A percentile compares a stretch with the other conserved stretches of the same genome.
These are phyloP conservation scores for Glebionis coronaria DNA, from an alignment of 129 eudicot species.

Conservation along the genomic window DNA sequence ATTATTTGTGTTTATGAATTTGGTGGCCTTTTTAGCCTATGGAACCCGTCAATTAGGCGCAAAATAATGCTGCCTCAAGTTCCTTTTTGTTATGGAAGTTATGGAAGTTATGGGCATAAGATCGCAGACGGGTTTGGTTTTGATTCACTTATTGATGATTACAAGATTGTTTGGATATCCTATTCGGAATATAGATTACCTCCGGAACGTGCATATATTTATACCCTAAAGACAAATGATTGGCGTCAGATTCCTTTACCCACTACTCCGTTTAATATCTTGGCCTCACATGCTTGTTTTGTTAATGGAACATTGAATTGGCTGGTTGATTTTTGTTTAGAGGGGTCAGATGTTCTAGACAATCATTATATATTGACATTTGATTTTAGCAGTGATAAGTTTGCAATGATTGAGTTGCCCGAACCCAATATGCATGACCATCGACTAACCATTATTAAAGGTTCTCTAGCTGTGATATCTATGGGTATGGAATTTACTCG, in stretches of 20 bases:
- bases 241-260: slow-evolving; percentile 8
- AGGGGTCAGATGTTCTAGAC: not conserved
- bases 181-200: not conserved
- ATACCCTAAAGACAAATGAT: not conserved
- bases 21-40: not conserved
- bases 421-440: not conserved
- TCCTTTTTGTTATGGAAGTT: not conserved
- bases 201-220: not conserved
- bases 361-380: slow-evolving; percentile 4
- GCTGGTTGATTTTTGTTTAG: not conserved
- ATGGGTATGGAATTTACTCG: not conserved
- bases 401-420: not conserved
- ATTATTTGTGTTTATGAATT: not conserved
- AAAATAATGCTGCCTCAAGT: not conserved
- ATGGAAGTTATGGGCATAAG: not conserved
- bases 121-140: slow-evolving; percentile 11
- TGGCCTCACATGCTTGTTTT: not conserved
- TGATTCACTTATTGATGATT: not conserved
- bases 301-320: slow-evolving; percentile 10
- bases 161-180: not conserved
- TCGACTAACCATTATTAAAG: slow-evolving; percentile 1
- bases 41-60: slow-evolving; percentile 23
- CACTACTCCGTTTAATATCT: not conserved
- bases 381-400: not conserved
- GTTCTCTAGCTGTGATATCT: slow-evolving; percentile 14